A percentile compares a stretch with the other conserved stretches of the same genome.
Evolutionary conservation across 345 rosid species (phyloP).

Genomic region (Orychophragmus violaceus): DNA sequence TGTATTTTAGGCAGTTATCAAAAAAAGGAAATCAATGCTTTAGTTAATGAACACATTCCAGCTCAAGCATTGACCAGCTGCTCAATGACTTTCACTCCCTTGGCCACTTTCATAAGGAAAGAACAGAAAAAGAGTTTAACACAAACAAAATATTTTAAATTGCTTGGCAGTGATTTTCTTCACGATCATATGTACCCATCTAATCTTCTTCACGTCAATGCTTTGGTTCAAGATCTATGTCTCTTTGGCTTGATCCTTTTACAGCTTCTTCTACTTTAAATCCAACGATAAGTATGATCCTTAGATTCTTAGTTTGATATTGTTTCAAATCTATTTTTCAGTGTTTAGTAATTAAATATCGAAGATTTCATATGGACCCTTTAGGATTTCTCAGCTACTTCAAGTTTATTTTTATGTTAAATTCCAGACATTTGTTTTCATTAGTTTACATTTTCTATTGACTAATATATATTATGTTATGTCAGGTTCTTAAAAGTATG

Average conservation of each 20-base stretch:
- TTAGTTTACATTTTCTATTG: neutral
- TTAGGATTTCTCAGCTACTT: neutral
- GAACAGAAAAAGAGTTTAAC: conserved; percentile 13
- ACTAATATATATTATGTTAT: neutral
- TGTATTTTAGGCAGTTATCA: too few relatives aligned
- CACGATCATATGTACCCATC: conserved; percentile 41
- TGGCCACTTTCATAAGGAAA: conserved; percentile 56
- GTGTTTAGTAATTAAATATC: neutral
- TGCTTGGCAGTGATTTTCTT: conserved; percentile 41
- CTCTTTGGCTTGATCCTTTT: conserved; percentile 50
- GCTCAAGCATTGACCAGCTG: conserved; percentile 57
- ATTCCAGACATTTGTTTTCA: neutral
- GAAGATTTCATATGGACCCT: neutral
- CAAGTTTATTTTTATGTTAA: neutral
- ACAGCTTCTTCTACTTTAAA: too few relatives aligned
- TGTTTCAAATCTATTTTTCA: neutral
- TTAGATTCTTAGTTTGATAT: neutral
- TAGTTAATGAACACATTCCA: conserved; percentile 61
- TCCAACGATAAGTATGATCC: neutral
- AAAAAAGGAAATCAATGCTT: conserved; percentile 39
- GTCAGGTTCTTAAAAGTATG: neutral
- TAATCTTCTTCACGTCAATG: conserved; percentile 53
- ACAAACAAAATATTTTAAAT: conserved; percentile 49
- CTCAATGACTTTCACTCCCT: conserved; percentile 51
- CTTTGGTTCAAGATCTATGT: conserved; percentile 58